Percentiles rank a stretch among this genome's conserved stretches.
These are phyloP conservation scores for Blumeria graminis DNA, from an alignment of 2,329 filamentous ascomycete species.

Conservation along the genomic window DNA sequence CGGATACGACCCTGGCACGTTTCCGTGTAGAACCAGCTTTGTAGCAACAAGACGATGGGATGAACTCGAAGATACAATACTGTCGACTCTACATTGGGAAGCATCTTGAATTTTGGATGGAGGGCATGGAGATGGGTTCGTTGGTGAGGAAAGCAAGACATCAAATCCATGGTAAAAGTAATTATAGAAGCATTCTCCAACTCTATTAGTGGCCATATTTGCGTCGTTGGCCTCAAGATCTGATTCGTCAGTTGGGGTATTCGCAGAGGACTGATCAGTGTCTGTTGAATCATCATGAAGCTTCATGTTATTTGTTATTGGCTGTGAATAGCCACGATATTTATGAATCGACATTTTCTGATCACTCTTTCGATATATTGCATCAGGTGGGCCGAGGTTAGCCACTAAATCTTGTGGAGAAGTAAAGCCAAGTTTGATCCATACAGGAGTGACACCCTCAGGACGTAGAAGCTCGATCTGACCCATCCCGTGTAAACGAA, in stretches of 20 bases:
- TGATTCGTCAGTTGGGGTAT: slow-evolving; percentile 45
- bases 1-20: slow-evolving; percentile 83
- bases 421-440: slow-evolving; percentile 60
- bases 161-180: slow-evolving; percentile 95
- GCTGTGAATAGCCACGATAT: slow-evolving; percentile 26
- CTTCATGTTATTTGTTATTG: slow-evolving; percentile 15
- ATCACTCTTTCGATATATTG: slow-evolving; percentile 80
- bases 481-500: slow-evolving; percentile 56
- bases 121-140: slow-evolving; percentile 35
- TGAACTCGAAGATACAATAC: slow-evolving; percentile 8
- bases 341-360: slow-evolving; percentile 72
- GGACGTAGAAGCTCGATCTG: slow-evolving; percentile 55
- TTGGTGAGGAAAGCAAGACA: slow-evolving; percentile 62
- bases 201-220: slow-evolving; percentile 26
- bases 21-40: slow-evolving; percentile 83
- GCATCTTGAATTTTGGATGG: slow-evolving; percentile 19
- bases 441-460: slow-evolving; percentile 38
- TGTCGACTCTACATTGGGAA: slow-evolving; percentile 10
- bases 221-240: slow-evolving; percentile 39
- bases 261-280: slow-evolving; percentile 51
- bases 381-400: slow-evolving; percentile 78
- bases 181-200: slow-evolving; percentile 77
- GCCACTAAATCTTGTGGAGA: slow-evolving; percentile 79
- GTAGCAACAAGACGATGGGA: slow-evolving; percentile 56
- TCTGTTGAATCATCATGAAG: slow-evolving; percentile 34